A percentile compares a stretch with the other conserved stretches of the same genome.
These are phyloP conservation scores for Aegilops bicornis DNA, from an alignment of 176 grass and related monocot species.

Conservation along the genomic window DNA sequence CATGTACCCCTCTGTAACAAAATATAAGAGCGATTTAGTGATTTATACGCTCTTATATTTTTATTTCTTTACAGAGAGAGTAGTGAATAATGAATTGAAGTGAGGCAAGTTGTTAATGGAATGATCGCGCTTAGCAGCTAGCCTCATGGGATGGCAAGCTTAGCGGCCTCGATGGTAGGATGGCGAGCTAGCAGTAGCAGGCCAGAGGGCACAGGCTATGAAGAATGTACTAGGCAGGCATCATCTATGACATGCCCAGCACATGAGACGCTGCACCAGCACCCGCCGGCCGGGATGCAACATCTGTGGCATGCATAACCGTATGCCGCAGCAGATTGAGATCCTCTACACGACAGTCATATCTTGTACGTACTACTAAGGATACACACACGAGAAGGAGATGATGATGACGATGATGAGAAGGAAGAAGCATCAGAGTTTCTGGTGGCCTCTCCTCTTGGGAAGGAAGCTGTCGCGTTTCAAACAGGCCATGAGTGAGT, in stretches of 20 bases:
- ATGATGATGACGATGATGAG: neutral
- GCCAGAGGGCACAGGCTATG: conserved; percentile 1
- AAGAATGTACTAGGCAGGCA: neutral
- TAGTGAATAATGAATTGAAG: conserved; percentile 7
- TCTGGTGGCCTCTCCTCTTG: too few relatives aligned
- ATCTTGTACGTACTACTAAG: neutral
- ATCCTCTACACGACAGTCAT: neutral
- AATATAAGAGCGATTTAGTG: too few relatives aligned
- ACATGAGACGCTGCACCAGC: conserved; percentile 25
- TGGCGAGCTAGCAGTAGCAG: too few relatives aligned
- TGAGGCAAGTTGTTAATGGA: conserved; percentile 8
- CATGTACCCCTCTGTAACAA: too few relatives aligned
- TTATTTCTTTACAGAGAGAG: too few relatives aligned
- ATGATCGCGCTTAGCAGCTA: neutral
- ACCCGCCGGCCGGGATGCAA: neutral
- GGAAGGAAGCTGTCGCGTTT: too few relatives aligned
- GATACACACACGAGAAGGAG: neutral
- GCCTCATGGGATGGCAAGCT: neutral
- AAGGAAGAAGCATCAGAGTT: neutral
- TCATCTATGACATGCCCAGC: conserved; percentile 20
- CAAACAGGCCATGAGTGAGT: neutral
- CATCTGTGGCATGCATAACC: neutral
- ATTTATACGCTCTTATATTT: neutral
- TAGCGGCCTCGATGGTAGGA: neutral
- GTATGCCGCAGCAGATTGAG: neutral